These are phyloP conservation scores for Phaeotremella skinneri DNA, from an alignment of 768 basidiomycete genomes.

Conservation along the genomic window DNA sequence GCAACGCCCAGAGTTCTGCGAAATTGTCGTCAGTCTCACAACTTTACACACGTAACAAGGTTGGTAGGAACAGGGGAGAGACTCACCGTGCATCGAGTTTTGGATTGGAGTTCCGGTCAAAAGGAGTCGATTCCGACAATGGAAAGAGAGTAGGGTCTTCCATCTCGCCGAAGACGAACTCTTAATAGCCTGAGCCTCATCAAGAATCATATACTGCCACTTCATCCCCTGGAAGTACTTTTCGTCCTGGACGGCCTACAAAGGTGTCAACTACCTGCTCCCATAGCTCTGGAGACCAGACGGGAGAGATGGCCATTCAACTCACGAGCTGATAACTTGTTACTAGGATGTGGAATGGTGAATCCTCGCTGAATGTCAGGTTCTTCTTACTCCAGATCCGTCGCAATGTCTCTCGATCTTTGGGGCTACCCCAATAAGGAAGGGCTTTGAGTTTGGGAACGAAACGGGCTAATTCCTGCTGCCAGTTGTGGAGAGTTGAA, in stretches of 20 bases:
- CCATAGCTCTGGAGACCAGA: neutral
- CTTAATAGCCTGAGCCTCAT: slow-evolving; percentile 99
- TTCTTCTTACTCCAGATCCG: slow-evolving; percentile 99
- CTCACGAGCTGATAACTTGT: slow-evolving; percentile 92
- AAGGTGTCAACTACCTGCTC: neutral
- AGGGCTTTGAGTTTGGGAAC: slow-evolving; percentile 89
- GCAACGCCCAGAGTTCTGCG: slow-evolving; percentile 90
- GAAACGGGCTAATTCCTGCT: slow-evolving; percentile 94
- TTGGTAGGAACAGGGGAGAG: neutral
- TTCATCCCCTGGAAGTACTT: slow-evolving; percentile 96
- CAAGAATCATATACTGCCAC: slow-evolving; percentile 99
- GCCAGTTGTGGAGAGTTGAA: slow-evolving; percentile 98
- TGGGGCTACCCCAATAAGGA: slow-evolving; percentile 97
- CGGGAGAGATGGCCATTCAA: slow-evolving; percentile 15
- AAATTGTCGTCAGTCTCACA: slow-evolving; percentile 1
- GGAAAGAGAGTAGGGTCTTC: slow-evolving; percentile 94
- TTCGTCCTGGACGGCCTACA: slow-evolving; percentile 87
- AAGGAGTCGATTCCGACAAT: slow-evolving; percentile 89
- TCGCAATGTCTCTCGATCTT: slow-evolving; percentile 87
- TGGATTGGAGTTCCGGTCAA: slow-evolving; percentile 98
- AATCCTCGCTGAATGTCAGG: slow-evolving; percentile 89
- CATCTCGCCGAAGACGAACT: slow-evolving; percentile 92
- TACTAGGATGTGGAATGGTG: slow-evolving; percentile 93
- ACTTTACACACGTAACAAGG: neutral
- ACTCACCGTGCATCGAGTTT: slow-evolving; percentile 95